Evolutionary conservation across 176 grass and related monocot species (phyloP), one percentile per base, ranked within the genome.

Genomic region (Otatea glauca): DNA sequence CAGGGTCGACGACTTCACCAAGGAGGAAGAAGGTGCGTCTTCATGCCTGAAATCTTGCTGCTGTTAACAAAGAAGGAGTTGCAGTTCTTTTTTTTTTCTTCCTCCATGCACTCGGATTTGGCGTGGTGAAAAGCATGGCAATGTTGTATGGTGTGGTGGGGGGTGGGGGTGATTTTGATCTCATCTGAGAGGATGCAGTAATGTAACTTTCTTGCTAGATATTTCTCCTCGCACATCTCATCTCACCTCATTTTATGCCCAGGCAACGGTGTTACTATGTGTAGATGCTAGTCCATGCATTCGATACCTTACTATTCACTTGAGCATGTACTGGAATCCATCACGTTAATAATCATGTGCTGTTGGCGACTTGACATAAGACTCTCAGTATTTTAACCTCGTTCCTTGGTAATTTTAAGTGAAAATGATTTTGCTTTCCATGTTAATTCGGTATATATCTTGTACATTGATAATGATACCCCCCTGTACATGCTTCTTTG

Each of bases 21-120:
- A 92, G 85, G 96, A 98, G 85, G 96, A 95, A 45, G 25, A 93
- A 66, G 96, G 96, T 93, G 48, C 79, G 79, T 2, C 14, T 70
- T 41, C 68, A 70, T 58, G 55, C 55, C 55, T 21, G 55, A 58
- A 70, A 70, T 70, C 68, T 70, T 24, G 68, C 20, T 24, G 68
- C 68, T 70, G 4, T 45, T 9, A 10, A 24, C 21, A 39, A 3
- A 0, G 13, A 13, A 5, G 27, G 54, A 13, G 14, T 13, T 64
- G 25, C 27, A 42, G 41, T 37, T 37, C 35, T 37, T 37, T 37
- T 42, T 42, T 42, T 16, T 0, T 16, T 34, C 29, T 65, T 34
- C 48, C 7, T 42, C 48, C 48, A 15, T 5, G 48, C 48, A 16
- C 48, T 5, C 48, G 13, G 4, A 15, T 16, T 50, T 50, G 48